Evolutionary conservation across 345 rosid species (phyloP), one percentile per base, ranked within the genome.

Genomic region (Aquilaria yunnanensis): DNA sequence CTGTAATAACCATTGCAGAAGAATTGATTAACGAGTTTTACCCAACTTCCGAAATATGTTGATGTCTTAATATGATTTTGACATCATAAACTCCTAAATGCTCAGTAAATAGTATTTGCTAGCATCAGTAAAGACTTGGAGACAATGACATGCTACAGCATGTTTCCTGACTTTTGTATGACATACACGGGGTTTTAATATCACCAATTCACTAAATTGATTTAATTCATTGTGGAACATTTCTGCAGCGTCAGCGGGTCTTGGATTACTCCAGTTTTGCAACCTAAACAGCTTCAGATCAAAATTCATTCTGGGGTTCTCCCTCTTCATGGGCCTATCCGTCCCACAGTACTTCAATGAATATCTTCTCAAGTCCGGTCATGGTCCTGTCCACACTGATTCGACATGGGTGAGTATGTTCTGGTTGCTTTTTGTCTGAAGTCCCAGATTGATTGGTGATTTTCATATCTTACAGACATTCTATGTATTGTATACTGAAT

Each of bases 301-400:
- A 9, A 94, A 82, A 79, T 90, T 94, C 70, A 78, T 94, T 46
- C 63, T 94, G 2, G 95, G 95, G 16, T 86, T 86, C 59, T 77
- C 98, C 62, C 81, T 93, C 71, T 90, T 90, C 77, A 70, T 90
- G 64, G 96, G 96, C 63, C 96, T 90, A 46, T 88, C 97, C 2
- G 81, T 90, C 47, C 82, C 94, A 1, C 87, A 85, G 14, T 93
- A 93, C 85, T 90, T 93, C 77, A 86, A 78, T 31, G 82, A 74
- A 53, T 83, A 84, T 65, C 65, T 81, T 10, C 65, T 86, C 9
- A 5, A 69, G 29, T 77, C 94, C 9, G 95, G 96, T 9, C 76
- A 61, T 61, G 90, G 92, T 49, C 95, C 96, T 1, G 83, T 85
- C 47, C 89, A 82, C 80, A 84, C 92, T 6, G 49, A 68, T 16